A percentile compares a stretch with the other conserved stretches of the same genome.
These are phyloP conservation scores for Botrytis cinerea DNA, from an alignment of 2,329 filamentous ascomycete genomes.

Conservation along the genomic window DNA sequence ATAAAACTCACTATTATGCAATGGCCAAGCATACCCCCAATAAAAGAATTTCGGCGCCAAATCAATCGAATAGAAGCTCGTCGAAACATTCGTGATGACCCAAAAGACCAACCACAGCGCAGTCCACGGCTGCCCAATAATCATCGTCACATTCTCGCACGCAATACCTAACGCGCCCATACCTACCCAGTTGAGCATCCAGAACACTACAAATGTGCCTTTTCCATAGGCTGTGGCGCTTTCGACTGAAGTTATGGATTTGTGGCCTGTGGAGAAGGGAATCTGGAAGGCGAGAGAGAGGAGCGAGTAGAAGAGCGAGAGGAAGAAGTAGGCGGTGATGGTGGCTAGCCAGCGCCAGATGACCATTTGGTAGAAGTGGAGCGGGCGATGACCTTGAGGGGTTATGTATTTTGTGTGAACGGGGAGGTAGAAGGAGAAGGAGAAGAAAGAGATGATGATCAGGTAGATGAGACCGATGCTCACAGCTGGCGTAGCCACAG, in stretches of 20 bases:
- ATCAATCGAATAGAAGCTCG: constrained; percentile 60
- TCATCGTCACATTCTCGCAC: constrained; percentile 66
- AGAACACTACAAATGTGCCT: constrained; percentile 62
- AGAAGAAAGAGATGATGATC: constrained; percentile 64
- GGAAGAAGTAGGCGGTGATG: constrained; percentile 58
- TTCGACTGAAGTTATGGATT: constrained; percentile 47
- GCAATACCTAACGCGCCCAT: constrained; percentile 65
- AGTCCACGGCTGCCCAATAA: constrained; percentile 54
- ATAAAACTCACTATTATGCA: constrained; percentile 54
- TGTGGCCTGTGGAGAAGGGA: constrained; percentile 55
- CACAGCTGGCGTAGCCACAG: constrained; percentile 57
- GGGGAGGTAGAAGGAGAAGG: constrained; percentile 65
- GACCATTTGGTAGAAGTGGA: constrained; percentile 59
- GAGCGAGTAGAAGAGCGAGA: constrained; percentile 64
- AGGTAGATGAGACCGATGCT: constrained; percentile 66
- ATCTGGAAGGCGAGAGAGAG: constrained; percentile 64
- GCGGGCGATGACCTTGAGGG: constrained; percentile 55
- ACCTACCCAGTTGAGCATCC: constrained; percentile 63
- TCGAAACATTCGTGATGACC: constrained; percentile 61
- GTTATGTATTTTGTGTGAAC: constrained; percentile 61
- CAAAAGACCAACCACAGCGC: constrained; percentile 17
- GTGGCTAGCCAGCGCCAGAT: constrained; percentile 60
- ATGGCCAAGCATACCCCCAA: constrained; percentile 65
- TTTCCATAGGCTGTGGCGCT: constrained; percentile 55
- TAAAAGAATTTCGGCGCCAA: constrained; percentile 59